Conservation (phyloP, 2,329 filamentous ascomycete species). For the Epichloe bromicola region DNA sequence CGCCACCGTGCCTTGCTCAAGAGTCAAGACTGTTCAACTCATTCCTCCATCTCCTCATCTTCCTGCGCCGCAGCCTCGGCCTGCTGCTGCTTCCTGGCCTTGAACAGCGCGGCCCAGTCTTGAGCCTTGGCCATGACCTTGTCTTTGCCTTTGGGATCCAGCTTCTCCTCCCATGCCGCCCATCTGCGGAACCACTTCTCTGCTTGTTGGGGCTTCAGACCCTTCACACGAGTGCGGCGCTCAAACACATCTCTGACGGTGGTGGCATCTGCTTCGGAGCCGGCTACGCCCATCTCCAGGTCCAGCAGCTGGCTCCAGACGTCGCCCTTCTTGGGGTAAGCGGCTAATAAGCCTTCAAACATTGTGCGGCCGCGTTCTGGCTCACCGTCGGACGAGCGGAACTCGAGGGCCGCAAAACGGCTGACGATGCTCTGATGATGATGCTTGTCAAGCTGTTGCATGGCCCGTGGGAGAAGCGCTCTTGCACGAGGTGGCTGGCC, state of each 20-base stretch:
- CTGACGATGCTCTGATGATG: slow-evolving; percentile 58
- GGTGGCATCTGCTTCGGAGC: slow-evolving; percentile 35
- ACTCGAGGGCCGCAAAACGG: slow-evolving; percentile 87
- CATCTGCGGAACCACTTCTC: slow-evolving; percentile 86
- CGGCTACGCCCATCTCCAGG: slow-evolving; percentile 56
- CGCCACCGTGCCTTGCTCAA: too few relatives aligned
- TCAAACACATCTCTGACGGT: slow-evolving; percentile 69
- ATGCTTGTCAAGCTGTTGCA: slow-evolving; percentile 62
- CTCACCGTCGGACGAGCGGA: slow-evolving; percentile 69
- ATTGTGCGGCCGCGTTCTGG: slow-evolving; percentile 86
- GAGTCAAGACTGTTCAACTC: neutral
- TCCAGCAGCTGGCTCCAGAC: slow-evolving; percentile 89
- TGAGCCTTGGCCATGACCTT: slow-evolving; percentile 58
- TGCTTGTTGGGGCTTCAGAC: slow-evolving; percentile 69
- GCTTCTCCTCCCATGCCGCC: slow-evolving; percentile 73
- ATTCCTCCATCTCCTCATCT: slow-evolving; percentile 18
- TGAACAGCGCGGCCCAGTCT: slow-evolving; percentile 50
- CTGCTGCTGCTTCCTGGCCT: slow-evolving; percentile 31
- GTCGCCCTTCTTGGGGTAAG: slow-evolving; percentile 80
- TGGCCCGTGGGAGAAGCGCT: slow-evolving; percentile 66
- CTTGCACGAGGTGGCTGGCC: slow-evolving; percentile 61
- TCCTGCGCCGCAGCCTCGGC: slow-evolving; percentile 21
- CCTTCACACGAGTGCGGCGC: slow-evolving; percentile 54
- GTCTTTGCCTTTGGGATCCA: slow-evolving; percentile 54
- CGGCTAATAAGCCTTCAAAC: slow-evolving; percentile 75